Percentiles rank a stretch among this genome's conserved stretches.
Evolutionary conservation across 768 basidiomycete genomes (phyloP).

Genomic region (Auricularia heimuer): DNA sequence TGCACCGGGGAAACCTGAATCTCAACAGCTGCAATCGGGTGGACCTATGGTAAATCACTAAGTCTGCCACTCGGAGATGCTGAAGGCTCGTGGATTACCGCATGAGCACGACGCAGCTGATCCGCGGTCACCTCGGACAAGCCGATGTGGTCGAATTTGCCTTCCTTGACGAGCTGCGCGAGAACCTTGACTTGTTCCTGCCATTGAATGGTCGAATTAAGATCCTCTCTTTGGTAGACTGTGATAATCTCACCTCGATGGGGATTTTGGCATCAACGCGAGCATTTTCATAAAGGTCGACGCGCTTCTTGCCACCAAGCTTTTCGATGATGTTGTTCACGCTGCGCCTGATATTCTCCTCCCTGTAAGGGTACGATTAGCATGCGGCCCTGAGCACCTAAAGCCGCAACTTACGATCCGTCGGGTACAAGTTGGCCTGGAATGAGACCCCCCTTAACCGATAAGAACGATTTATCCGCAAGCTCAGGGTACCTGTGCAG

Average conservation of each 20-base stretch:
- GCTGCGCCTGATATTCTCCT: slow-evolving; percentile 5
- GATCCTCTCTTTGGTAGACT: not conserved
- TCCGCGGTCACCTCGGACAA: slow-evolving; percentile 43
- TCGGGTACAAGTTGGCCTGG: too few species aligned
- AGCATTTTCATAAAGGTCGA: slow-evolving; percentile 36
- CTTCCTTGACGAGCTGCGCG: slow-evolving; percentile 38
- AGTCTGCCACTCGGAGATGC: too few species aligned
- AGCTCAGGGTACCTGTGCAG: too few species aligned
- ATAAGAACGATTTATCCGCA: too few species aligned
- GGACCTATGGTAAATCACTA: slow-evolving; percentile 17
- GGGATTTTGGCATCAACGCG: slow-evolving; percentile 33
- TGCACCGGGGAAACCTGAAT: slow-evolving; percentile 59
- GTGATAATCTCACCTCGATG: slow-evolving; percentile 30
- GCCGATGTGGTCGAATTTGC: slow-evolving; percentile 50
- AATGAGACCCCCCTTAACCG: too few species aligned
- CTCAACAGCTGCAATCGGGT: slow-evolving; percentile 50
- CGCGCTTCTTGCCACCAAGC: slow-evolving; percentile 7
- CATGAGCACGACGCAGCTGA: slow-evolving; percentile 33
- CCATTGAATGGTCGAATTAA: not conserved
- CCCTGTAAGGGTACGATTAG: not conserved
- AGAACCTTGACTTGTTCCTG: slow-evolving; percentile 25
- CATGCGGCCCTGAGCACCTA: too few species aligned
- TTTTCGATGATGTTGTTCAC: slow-evolving; percentile 4
- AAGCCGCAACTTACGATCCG: too few species aligned
- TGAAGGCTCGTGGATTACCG: slow-evolving; percentile 15